phyloP scores from a whole-genome alignment of 805 yeast species.

The Suhomyces sp. region DNA sequence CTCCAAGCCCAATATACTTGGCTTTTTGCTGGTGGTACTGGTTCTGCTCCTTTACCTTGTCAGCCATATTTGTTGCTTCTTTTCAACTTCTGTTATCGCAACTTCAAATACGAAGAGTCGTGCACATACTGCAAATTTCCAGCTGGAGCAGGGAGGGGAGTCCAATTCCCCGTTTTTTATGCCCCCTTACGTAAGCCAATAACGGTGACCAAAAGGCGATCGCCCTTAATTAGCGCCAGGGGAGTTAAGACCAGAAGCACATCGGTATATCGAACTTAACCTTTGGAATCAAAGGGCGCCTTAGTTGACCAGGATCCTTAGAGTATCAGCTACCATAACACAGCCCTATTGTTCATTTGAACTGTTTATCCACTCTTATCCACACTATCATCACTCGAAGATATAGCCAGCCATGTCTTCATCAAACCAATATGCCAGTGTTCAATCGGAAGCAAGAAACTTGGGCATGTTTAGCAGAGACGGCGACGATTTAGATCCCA shows the following conservation, averaged over 20 bases:
- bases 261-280: neutral
- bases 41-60: constrained; percentile 59
- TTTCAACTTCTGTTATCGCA: neutral
- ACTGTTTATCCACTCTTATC: neutral
- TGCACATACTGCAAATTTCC: neutral
- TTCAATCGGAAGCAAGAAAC: neutral
- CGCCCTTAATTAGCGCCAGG: neutral
- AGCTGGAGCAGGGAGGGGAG: neutral
- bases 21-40: constrained; percentile 53
- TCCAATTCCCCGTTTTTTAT: neutral
- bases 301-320: neutral
- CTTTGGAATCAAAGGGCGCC: neutral
- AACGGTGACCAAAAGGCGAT: neutral
- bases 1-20: constrained; percentile 73
- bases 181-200: neutral
- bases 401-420: neutral
- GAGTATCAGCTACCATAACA: neutral
- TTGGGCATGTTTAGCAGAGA: neutral
- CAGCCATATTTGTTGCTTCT: constrained; percentile 45
- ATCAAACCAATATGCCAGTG: neutral
- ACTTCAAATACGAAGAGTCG: neutral
- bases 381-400: neutral
- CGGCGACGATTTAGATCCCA: neutral
- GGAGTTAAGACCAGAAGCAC: neutral
- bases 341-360: neutral